Evolutionary conservation across 306 rosid species (phyloP).

Genomic region (Ammopiptanthus mongolicus): DNA sequence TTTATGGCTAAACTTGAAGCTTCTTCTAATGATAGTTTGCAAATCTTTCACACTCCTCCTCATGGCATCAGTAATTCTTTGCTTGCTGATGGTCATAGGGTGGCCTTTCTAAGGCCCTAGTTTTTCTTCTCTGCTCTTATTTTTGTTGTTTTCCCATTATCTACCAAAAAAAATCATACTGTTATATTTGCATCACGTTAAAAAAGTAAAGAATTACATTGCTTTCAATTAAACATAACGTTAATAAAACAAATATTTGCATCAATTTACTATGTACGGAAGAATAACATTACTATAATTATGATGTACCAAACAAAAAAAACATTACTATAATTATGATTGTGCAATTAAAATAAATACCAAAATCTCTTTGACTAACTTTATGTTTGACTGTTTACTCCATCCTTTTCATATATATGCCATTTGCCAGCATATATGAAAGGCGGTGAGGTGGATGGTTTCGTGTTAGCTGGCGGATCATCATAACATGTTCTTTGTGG

Average conservation of each 20-base stretch:
- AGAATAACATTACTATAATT: neutral
- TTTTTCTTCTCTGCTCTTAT: no score
- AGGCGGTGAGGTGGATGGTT: conserved; percentile 23
- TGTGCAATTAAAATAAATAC: neutral
- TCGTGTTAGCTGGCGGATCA: conserved; percentile 12
- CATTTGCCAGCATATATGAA: conserved; percentile 10
- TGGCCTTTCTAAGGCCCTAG: no score
- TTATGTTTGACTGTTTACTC: neutral
- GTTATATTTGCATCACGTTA: no score
- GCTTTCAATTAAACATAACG: neutral
- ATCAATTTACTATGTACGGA: neutral
- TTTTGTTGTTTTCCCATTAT: no score
- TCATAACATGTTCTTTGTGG: neutral
- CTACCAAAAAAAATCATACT: no score
- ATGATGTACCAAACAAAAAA: no score
- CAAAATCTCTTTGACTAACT: neutral
- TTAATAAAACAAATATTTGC: neutral
- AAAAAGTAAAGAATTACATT: neutral
- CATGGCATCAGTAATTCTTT: no score
- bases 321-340: neutral
- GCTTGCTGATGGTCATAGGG: no score
- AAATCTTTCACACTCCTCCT: no score
- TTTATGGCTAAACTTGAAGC: no score
- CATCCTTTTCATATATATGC: neutral
- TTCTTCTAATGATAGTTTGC: no score